Evolutionary conservation across 192 early-diverging fungal genomes (phyloP).

Genomic region (Entomortierella beljakovae): DNA sequence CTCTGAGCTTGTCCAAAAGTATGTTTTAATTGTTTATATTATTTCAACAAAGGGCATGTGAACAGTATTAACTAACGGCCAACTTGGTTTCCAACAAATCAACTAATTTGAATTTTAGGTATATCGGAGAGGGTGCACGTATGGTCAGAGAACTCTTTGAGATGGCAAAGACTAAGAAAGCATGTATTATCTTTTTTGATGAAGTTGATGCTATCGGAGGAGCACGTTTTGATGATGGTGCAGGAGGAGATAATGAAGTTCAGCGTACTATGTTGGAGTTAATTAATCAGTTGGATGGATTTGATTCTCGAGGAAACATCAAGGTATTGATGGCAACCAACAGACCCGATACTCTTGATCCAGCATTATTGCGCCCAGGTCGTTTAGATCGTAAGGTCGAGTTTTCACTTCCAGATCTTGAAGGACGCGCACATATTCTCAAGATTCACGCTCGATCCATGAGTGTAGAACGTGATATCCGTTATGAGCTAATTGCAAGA

Average conservation of each 20-base stretch:
- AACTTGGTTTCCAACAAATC: neutral
- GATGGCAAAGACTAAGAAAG: slow-evolving; percentile 99
- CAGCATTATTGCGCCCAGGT: slow-evolving; percentile 96
- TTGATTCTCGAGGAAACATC: slow-evolving; percentile 99
- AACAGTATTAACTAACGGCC: neutral
- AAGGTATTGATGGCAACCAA: slow-evolving; percentile 99
- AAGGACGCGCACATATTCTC: slow-evolving; percentile 97
- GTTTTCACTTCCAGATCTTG: slow-evolving; percentile 95
- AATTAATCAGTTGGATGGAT: slow-evolving; percentile 99
- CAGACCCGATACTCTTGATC: slow-evolving; percentile 97
- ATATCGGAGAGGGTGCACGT: slow-evolving; percentile 98
- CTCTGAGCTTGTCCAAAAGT: slow-evolving; percentile 98
- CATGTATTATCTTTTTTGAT: slow-evolving; percentile 99
- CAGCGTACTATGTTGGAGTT: slow-evolving; percentile 99
- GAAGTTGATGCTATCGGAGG: slow-evolving; percentile 99
- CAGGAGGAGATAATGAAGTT: slow-evolving; percentile 99
- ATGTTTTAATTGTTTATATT: slow-evolving; percentile 1
- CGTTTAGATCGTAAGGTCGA: slow-evolving; percentile 99
- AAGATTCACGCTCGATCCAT: slow-evolving; percentile 99
- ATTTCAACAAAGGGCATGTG: neutral
- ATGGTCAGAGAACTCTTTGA: slow-evolving; percentile 99
- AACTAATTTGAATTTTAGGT: slow-evolving; percentile 53
- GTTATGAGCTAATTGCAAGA: slow-evolving; percentile 97
- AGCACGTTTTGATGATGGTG: slow-evolving; percentile 97
- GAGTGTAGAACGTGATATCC: slow-evolving; percentile 99